A percentile compares a stretch with the other conserved stretches of the same genome.
These are phyloP conservation scores for Penium margaritaceum DNA, from an alignment of 139 green algal genomes.

Conservation along the genomic window DNA sequence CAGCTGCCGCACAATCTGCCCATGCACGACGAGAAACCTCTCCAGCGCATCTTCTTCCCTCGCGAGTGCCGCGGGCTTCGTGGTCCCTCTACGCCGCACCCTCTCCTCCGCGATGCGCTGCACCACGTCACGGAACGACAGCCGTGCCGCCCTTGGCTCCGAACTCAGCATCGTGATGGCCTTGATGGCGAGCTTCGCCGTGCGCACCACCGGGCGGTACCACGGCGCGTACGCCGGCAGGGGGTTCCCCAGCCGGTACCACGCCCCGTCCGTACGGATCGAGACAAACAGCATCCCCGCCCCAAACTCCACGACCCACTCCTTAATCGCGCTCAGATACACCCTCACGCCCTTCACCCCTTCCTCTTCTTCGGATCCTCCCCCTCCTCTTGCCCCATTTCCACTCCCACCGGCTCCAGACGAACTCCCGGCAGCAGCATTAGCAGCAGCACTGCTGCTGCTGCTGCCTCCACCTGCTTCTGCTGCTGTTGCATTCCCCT, in stretches of 20 bases:
- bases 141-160: slow-evolving; percentile 53
- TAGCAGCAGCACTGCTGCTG: no score
- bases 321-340: slow-evolving; percentile 78
- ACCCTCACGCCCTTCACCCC: slow-evolving; percentile 80
- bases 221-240: slow-evolving; percentile 65
- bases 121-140: slow-evolving; percentile 75
- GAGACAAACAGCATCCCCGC: slow-evolving; percentile 81
- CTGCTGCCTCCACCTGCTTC: neutral
- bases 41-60: slow-evolving; percentile 56
- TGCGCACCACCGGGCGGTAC: slow-evolving; percentile 70
- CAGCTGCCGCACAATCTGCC: slow-evolving; percentile 85
- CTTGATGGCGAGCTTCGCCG: slow-evolving; percentile 57
- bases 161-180: slow-evolving; percentile 37
- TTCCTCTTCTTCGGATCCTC: no score
- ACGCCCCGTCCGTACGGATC: slow-evolving; percentile 80
- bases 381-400: neutral
- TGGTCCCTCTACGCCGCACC: slow-evolving; percentile 2
- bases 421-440: no score
- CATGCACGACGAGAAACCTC: slow-evolving; percentile 84
- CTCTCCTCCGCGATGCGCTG: slow-evolving; percentile 53
- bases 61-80: no score
- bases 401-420: neutral
- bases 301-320: slow-evolving; percentile 84
- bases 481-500: neutral
- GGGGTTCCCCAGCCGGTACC: slow-evolving; percentile 61